Evolutionary conservation across 306 rosid genomes (phyloP), one percentile per base, ranked within the genome.

Genomic region (Cucumis melo): DNA sequence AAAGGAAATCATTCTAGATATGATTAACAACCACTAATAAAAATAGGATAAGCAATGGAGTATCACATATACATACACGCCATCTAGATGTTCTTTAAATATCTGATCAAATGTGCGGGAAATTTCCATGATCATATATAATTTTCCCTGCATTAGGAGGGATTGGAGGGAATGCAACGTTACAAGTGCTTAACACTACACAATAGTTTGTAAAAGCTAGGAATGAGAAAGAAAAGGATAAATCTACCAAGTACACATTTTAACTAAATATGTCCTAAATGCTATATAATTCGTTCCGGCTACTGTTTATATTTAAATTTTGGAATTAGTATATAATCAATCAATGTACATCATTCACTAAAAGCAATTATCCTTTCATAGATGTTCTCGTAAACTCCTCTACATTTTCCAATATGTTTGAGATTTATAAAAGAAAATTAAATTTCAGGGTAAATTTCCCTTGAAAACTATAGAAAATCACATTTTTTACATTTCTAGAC

Each of bases 61-160:
- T 20, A 36, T 68, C n/a, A 23, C 29, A 73, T 68, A 76, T 65
- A 79, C 80, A 20, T 80, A 85, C 88, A 77, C 82, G 76, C 88
- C 86, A 74, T 85, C 88, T n/a, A 85, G 84, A 74, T 78, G 86
- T 80, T 85, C 86, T 80, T 85, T 85, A 51, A 85, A 85, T 58
- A 80, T 85, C 80, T 82, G 86, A 78, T 85, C 88, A 27, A 85
- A 85, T 20, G 82, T 82, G 66, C 84, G 88, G 62, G 80, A 85
- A 44, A 85, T 85, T 77, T 85, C 88, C 88, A 85, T 79, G 42
- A 82, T 77, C 78, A 82, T 83, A 70, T 85, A 85, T 48, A 85
- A 68, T 39, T 85, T 82, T 42, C 86, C 88, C 88, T 85, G 80
- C 64, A 72, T 19, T 23, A 60, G 21, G 10, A 38, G 44, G 23